Conservation (phyloP, 257 asterid genomes). For the Knoxia roxburghii region DNA sequence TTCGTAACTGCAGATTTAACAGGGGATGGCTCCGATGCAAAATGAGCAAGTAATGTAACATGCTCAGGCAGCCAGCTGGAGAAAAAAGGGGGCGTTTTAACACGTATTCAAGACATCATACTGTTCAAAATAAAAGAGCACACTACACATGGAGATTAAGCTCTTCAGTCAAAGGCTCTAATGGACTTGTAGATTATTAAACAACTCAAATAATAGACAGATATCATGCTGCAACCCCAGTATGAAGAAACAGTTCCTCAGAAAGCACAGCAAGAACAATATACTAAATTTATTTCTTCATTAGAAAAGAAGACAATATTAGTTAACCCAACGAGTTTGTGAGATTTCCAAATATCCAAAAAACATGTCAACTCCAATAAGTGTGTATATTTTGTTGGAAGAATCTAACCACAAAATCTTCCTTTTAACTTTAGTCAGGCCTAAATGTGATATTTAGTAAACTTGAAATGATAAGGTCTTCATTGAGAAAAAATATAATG, state of each 20-base stretch:
- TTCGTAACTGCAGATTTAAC: constrained; percentile 94
- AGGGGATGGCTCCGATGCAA: constrained; percentile 89
- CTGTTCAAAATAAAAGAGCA: too few relatives aligned
- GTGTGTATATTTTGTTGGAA: background rate
- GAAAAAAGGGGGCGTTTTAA: constrained; percentile 8
- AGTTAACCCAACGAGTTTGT: background rate
- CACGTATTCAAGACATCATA: background rate
- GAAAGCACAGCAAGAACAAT: background rate
- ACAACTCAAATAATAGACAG: background rate
- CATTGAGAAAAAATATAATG: background rate
- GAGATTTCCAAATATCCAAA: background rate
- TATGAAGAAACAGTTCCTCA: background rate
- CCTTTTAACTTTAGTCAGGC: background rate
- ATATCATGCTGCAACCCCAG: background rate
- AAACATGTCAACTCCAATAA: background rate
- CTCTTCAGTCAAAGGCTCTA: background rate
- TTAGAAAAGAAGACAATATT: too few relatives aligned
- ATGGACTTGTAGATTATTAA: background rate
- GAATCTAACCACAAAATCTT: background rate
- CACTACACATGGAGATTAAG: too few relatives aligned
- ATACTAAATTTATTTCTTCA: too few relatives aligned
- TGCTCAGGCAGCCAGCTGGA: constrained; percentile 97
- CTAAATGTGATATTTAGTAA: background rate
- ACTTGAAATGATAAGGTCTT: background rate
- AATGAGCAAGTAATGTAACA: constrained; percentile 79